Percentiles rank a stretch among this genome's conserved stretches.
Conservation (phyloP, 2,329 filamentous ascomycete species). For the Clarireedia homoeocarpa region DNA sequence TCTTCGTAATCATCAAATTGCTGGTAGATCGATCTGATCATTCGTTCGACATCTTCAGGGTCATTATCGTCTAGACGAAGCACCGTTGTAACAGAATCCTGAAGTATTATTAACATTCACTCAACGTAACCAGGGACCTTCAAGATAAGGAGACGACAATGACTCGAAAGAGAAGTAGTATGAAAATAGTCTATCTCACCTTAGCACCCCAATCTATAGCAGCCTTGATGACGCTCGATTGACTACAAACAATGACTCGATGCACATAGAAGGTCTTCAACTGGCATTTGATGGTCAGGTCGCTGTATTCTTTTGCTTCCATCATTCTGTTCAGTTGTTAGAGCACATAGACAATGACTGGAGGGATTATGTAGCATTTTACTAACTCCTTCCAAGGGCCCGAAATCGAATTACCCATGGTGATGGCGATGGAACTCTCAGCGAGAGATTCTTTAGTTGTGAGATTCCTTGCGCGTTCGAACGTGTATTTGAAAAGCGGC, state of each 20-base stretch:
- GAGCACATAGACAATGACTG: not conserved
- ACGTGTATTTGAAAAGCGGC: too few species aligned
- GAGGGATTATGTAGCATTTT: not conserved
- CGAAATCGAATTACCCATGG: too few species aligned
- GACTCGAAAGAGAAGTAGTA: not conserved
- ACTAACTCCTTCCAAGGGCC: not conserved
- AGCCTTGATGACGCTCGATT: constrained; percentile 12
- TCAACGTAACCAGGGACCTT: not conserved
- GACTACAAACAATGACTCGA: constrained; percentile 12
- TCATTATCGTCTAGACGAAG: constrained; percentile 2
- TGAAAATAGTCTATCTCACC: constrained; percentile 2
- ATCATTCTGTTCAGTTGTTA: not conserved
- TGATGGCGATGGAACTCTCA: too few species aligned
- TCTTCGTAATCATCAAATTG: too few species aligned
- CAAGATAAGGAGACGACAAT: not conserved
- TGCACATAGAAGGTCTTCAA: constrained; percentile 13
- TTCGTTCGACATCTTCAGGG: constrained; percentile 1
- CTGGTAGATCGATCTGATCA: constrained; percentile 44
- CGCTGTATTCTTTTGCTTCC: constrained; percentile 5
- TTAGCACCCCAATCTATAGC: constrained; percentile 7
- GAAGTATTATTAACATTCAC: not conserved
- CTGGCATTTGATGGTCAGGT: constrained; percentile 14
- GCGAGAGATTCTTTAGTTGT: too few species aligned
- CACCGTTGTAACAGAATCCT: not conserved
- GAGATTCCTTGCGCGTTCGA: too few species aligned